These are phyloP conservation scores for Trichophyton benhamiae DNA, from an alignment of 2,329 filamentous ascomycete species.

Conservation along the genomic window DNA sequence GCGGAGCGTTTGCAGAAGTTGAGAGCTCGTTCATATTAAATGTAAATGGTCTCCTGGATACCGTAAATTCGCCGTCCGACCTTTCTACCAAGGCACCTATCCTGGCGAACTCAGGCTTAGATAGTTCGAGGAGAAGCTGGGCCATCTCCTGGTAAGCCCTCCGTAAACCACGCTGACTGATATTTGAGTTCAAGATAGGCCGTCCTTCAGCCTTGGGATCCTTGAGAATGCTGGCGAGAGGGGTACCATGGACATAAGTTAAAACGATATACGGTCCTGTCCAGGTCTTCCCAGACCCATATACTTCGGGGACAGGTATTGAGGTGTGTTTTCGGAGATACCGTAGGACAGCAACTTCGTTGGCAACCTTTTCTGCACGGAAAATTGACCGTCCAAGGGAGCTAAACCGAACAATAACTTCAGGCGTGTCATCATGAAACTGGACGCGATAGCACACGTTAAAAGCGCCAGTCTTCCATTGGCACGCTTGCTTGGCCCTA, in stretches of 20 bases:
- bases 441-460: constrained; percentile 23
- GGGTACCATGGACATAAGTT: constrained; percentile 17
- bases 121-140: constrained; percentile 13
- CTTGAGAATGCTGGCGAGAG: constrained; percentile 17
- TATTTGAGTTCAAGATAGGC: constrained; percentile 12
- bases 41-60: constrained; percentile 10
- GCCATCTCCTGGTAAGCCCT: constrained; percentile 14
- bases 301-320: constrained; percentile 18
- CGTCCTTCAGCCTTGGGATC: constrained; percentile 10
- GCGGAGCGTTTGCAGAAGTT: constrained; percentile 7
- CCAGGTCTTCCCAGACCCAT: constrained; percentile 16
- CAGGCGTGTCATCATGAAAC: constrained; percentile 14
- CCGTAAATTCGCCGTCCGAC: constrained; percentile 6
- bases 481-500: constrained; percentile 14
- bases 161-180: constrained; percentile 10
- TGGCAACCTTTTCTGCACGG: constrained; percentile 20
- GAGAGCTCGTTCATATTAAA: constrained; percentile 11
- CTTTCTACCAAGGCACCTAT: constrained; percentile 12
- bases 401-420: constrained; percentile 24
- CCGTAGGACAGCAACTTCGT: constrained; percentile 20
- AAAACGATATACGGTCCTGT: constrained; percentile 20
- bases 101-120: constrained; percentile 12
- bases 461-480: constrained; percentile 20
- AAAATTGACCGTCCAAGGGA: constrained; percentile 19
- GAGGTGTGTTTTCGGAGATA: constrained; percentile 18